A percentile compares a stretch with the other conserved stretches of the same genome.
phyloP scores from a whole-genome alignment of 2,329 filamentous ascomycete genomes.

The Diaporthe eres region DNA sequence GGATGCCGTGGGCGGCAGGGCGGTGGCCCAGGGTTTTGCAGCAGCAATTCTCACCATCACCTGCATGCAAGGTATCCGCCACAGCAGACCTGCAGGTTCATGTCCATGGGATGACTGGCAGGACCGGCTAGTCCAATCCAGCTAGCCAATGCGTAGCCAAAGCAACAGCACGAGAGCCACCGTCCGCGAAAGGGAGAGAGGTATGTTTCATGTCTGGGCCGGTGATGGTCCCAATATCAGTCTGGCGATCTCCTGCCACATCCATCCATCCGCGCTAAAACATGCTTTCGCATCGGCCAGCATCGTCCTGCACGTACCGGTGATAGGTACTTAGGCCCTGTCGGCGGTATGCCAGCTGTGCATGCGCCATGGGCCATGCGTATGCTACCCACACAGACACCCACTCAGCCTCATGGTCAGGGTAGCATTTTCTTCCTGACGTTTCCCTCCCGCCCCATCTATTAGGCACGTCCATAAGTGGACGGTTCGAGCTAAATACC shows the following conservation, averaged over 20 bases:
- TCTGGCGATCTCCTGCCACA: constrained; percentile 29
- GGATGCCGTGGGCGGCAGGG: background rate
- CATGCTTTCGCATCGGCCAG: constrained; percentile 31
- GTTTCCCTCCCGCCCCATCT: constrained; percentile 17
- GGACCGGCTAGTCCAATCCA: background rate
- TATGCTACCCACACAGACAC: constrained; percentile 13
- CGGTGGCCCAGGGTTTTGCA: background rate
- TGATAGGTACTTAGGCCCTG: constrained; percentile 30
- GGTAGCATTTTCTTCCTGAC: constrained; percentile 15
- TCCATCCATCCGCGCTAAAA: constrained; percentile 31
- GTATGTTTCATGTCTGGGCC: constrained; percentile 34
- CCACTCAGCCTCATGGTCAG: constrained; percentile 29
- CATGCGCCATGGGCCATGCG: constrained; percentile 23
- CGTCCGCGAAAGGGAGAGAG: constrained; percentile 26
- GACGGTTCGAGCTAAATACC: constrained; percentile 11
- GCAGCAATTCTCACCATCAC: background rate
- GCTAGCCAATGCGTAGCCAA: constrained; percentile 9
- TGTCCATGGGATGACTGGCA: background rate
- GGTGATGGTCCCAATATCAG: constrained; percentile 32
- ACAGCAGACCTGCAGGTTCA: constrained; percentile 11
- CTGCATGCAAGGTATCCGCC: constrained; percentile 18
- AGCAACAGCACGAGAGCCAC: background rate
- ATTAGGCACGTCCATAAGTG: constrained; percentile 5
- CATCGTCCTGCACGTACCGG: constrained; percentile 13
- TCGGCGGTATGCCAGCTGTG: constrained; percentile 18